Base-by-base conservation (phyloP, 106 monocot genomes). In the Dendrobium chrysotoxum region DNA sequence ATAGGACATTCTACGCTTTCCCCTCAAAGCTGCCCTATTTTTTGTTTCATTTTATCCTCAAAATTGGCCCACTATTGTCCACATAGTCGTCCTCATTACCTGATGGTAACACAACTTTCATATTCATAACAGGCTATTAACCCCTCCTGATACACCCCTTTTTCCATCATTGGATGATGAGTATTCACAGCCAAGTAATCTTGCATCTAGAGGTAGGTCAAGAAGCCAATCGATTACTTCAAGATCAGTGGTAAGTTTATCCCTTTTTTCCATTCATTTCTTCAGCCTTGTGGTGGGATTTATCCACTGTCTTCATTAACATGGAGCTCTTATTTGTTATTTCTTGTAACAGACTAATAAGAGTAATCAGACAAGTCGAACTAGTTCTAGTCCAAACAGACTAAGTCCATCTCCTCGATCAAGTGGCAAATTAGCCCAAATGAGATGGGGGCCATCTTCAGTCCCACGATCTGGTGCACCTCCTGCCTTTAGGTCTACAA, bases 131-230 rank as follows among this genome's bases (percentile, higher is more conserved):
- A 99, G 99, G 99, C 77, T 99, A 46, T 84, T 99, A 82, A 99
- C 95, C 79, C 99, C 99, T 81, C 99, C 99, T 20, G 99, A 95
- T 53, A 95, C 99, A 46, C 99, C 99, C 26, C 95, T 99, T 72
- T 99, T 99, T 35, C 87, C 86, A 79, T 99, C 91, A 6, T 83
- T 99, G 91, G 99, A 99, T 86, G 90, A 95, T 81, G 93, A 91
- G 30, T 90, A 87, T 54, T 82, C 80, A 76, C 88, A 79, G 79
- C 72, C 86, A 8, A 46, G 58, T 28, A 81, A 85, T 53, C 85
- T 82, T 58, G 68, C 50, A 28, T 50, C 85, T 55, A 88, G 99
- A 80, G 93, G 95, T 40, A 92, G 95, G 81, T 61, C 83, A 75
- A 82, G 84, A 75, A 91, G 84, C 72, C 93, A 95, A 80, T 80